Evolutionary conservation across 2,329 filamentous ascomycete species (phyloP), one percentile per base, ranked within the genome.

Genomic region (Epichloe amarillans): DNA sequence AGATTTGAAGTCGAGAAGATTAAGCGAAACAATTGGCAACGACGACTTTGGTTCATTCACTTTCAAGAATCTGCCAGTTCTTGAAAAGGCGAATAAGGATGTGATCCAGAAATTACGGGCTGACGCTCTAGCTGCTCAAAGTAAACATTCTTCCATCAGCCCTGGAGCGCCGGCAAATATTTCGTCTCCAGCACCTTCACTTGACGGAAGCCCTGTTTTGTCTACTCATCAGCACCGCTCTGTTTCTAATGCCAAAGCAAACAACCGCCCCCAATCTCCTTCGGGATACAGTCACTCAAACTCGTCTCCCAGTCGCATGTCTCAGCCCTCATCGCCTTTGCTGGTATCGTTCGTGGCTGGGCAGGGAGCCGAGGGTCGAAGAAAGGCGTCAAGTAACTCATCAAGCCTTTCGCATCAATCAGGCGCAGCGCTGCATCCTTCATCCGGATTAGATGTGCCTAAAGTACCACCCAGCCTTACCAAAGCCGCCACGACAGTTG

Each of bases 41-140:
- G 93, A 98, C 65, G 94, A 98, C 64, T 98, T 98, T 72, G 93
- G 93, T 35, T 89, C 82, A 55, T 98, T 98, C 67, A 82, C 88
- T 39, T 98, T 95, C 75, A 98, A 98, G 71, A 98, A 98, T 60
- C 71, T 98, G 46, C 90, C 91, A 0, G 91, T 97, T 19, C 75
- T 98, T 17, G 93, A 97, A 61, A 97, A 96, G 66, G 93, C 93
- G 50, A 98, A 98, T 69, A 98, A 98, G 64, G 93, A 98, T 61
- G 89, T 97, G 33, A 95, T 98, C 35, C 90, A 97, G 61, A 97
- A 97, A 65, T 74, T 98, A 52, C 83, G 90, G 11, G 88, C 90
- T 21, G 90, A 97, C 66, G 90, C 93, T 3, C 76, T 96, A 70
- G 89, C 80, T 3, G 69, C 73, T 2, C 79, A 83, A 57, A 78